These are phyloP conservation scores for Fusarium sublunatum DNA, from an alignment of 2,329 filamentous ascomycete genomes.

Conservation along the genomic window DNA sequence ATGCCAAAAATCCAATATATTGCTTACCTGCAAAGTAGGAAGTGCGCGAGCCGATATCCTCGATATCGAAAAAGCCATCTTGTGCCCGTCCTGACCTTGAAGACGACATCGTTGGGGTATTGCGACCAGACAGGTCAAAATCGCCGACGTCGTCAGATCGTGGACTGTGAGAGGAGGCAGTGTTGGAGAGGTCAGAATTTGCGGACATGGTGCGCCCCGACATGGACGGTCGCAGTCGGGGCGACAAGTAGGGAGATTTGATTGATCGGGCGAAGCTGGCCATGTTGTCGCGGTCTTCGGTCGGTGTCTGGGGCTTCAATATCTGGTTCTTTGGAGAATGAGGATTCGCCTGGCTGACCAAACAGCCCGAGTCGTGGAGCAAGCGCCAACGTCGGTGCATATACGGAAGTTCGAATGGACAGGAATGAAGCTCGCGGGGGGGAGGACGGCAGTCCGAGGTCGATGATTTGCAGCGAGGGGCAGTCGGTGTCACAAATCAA, in stretches of 20 bases:
- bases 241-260: conserved; percentile 59
- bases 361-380: conserved; percentile 36
- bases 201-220: conserved; percentile 58
- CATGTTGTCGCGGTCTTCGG: conserved; percentile 51
- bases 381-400: conserved; percentile 41
- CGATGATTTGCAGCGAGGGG: conserved; percentile 27
- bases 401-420: conserved; percentile 6
- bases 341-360: conserved; percentile 30
- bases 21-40: conserved; percentile 32
- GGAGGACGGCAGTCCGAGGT: conserved; percentile 19
- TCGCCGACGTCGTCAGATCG: conserved; percentile 50
- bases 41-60: conserved; percentile 26
- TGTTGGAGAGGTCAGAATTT: conserved; percentile 56
- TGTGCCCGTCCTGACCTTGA: conserved; percentile 14
- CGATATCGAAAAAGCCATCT: conserved; percentile 33
- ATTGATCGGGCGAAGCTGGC: conserved; percentile 62
- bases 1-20: conserved; percentile 22
- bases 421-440: conserved; percentile 17
- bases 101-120: conserved; percentile 43
- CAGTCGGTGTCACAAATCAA: conserved; percentile 17
- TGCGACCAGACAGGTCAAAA: conserved; percentile 43
- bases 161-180: conserved; percentile 40
- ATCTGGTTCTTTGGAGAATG: conserved; percentile 19
- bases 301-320: conserved; percentile 24
- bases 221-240: conserved; percentile 57